Evolutionary conservation across 192 early-diverging fungal genomes (phyloP), one percentile per base, ranked within the genome.

Genomic region (Glomus cerebriforme): DNA sequence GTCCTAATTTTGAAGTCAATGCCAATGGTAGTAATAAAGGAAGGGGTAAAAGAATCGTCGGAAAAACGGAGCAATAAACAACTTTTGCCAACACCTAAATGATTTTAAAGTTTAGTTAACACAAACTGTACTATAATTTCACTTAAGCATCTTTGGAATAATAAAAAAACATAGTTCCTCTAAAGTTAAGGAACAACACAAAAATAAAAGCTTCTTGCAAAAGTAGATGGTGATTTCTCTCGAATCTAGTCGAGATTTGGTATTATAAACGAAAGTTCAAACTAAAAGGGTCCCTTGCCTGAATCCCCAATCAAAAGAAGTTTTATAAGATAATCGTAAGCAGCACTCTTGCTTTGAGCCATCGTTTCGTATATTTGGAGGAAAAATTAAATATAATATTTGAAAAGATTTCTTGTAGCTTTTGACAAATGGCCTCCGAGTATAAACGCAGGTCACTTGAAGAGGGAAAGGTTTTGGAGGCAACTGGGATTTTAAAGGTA

Each of bases 1-100:
- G 96, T 98, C 73, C 97, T 92, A 84, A 99, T 98, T 88, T 98
- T 98, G 86, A 99, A 99, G 88, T 99, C 98, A 79, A 99, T 98
- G 64, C 98, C 98, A 79, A 99, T 98, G 65, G 98, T 99, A 58
- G 98, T 98, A 83, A 99, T 99, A 87, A 98, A 99, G 49, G 96
- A 97, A 37, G 98, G 98, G 35, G 98, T 98, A 83, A 99, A 99
- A 69, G 96, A 96, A 88, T 99, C 97, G 86, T 99, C 97, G 77
- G 95, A 96, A 86, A 99, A 99, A 62, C 98, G 95, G 43, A 99
- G 90, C 34, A 99, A 90, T 47, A 99, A 87, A 84, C 98, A 98
- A 78, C 92, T 93, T 88, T 99, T 99, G 59, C 98, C 98, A 78
- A 97, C 96, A 84, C 96, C 96, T 97, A 22, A 49, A 54, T 54